A percentile compares a stretch with the other conserved stretches of the same genome.
These are phyloP conservation scores for Tricholoma terreum DNA, from an alignment of 768 basidiomycete species.

Conservation along the genomic window DNA sequence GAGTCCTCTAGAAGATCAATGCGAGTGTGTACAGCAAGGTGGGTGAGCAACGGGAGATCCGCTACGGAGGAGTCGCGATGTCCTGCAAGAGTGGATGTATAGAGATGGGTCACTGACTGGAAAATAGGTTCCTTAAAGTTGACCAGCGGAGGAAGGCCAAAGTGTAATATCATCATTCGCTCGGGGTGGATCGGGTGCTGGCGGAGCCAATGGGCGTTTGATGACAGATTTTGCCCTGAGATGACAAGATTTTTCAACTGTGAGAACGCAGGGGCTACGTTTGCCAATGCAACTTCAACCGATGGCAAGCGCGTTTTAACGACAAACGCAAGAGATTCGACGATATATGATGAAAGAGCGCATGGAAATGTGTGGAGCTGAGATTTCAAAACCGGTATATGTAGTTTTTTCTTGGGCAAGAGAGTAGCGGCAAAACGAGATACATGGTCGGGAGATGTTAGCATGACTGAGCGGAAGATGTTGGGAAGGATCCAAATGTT, in stretches of 20 bases:
- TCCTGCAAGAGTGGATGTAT: slow-evolving; percentile 29
- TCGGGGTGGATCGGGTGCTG: slow-evolving; percentile 27
- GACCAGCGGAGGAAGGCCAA: slow-evolving; percentile 31
- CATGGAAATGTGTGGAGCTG: slow-evolving; percentile 26
- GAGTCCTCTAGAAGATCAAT: slow-evolving; percentile 8
- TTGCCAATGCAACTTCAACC: slow-evolving; percentile 30
- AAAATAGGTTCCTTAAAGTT: slow-evolving; percentile 35
- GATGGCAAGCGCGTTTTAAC: slow-evolving; percentile 30
- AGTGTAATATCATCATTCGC: slow-evolving; percentile 30
- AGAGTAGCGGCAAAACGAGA: slow-evolving; percentile 28
- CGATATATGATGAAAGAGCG: slow-evolving; percentile 29
- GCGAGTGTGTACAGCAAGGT: slow-evolving; percentile 32
- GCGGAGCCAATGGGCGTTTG: slow-evolving; percentile 35
- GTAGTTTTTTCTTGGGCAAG: slow-evolving; percentile 24
- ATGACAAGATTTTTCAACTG: slow-evolving; percentile 31
- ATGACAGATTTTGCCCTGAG: slow-evolving; percentile 29
- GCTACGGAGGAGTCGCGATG: slow-evolving; percentile 28
- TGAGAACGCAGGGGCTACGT: slow-evolving; percentile 29
- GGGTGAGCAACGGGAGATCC: slow-evolving; percentile 31
- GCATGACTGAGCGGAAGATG: slow-evolving; percentile 28
- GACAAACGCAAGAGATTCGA: slow-evolving; percentile 30
- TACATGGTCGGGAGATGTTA: slow-evolving; percentile 27
- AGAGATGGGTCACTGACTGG: slow-evolving; percentile 31
- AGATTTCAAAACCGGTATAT: slow-evolving; percentile 26
- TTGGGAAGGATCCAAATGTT: slow-evolving; percentile 34